Evolutionary conservation across 2,329 filamentous ascomycete species (phyloP), one percentile per base, ranked within the genome.

Genomic region (Shiraia sp.): DNA sequence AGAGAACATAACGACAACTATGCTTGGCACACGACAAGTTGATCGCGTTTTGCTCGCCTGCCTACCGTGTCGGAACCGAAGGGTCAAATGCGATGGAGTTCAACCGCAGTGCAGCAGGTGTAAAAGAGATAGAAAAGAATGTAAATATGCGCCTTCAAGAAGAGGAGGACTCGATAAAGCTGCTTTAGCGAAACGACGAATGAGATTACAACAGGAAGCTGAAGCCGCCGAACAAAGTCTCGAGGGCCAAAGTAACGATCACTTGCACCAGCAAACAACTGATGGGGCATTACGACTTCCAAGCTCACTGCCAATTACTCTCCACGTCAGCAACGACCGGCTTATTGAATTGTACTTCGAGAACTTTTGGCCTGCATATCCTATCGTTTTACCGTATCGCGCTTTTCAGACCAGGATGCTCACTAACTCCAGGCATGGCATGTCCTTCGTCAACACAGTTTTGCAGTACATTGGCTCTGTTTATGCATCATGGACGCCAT

Each of bases 291-390:
- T n/a, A n/a, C n/a, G n/a, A 3, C 8, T 15, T 3, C 23, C 17
- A 10, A 10, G 24, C 6, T 46, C 46, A 22, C 46, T 19, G 14
- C 25, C 39, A 8, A 17, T 61, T 10, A 39, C 48, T 1, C 58
- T 62, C 25, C 36, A 54, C 12, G 29, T 61, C 26, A 59, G 35
- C 35, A 41, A 44, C 5, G 53, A 59, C 15, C 53, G 59, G 23
- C 42, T 65, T 27, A 14, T 63, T 2, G 57, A 59, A 9, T 34
- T 63, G 12, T 65, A 51, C 30, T 62, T 54, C 19, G 58, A 71
- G 10, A 73, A 75, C 55, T 81, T 81, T 57, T 74, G 79, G 51
- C 62, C 71, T 0, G 66, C 73, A 0, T 78, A 79, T 59, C 79
- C 79, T 0, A 72, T 81, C 35, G 59, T 80, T 1, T 69, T 79